Evolutionary conservation across 1,284 basidiomycete genomes (phyloP).

Genomic region (Sporisorium scitamineum): DNA sequence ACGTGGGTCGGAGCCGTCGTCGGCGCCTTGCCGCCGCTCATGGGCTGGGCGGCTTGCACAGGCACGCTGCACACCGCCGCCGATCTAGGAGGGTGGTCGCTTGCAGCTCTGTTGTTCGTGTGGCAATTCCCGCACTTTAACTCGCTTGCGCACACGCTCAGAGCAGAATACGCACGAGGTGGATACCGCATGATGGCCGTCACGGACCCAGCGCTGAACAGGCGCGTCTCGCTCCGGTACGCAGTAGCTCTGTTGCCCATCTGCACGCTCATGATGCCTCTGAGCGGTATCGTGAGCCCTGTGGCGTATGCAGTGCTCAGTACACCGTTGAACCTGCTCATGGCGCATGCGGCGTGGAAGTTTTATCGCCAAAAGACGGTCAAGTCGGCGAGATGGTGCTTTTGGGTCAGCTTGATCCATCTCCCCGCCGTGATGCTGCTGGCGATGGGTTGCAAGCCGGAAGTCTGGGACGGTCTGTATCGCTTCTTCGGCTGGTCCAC

Average conservation of each 20-base stretch:
- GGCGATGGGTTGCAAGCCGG: constrained; percentile 78
- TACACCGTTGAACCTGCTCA: constrained; percentile 80
- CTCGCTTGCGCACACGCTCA: constrained; percentile 86
- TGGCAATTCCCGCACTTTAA: constrained; percentile 99
- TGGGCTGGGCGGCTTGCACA: constrained; percentile 98
- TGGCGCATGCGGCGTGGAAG: constrained; percentile 79
- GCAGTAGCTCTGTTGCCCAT: constrained; percentile 82
- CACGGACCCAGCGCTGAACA: constrained; percentile 82
- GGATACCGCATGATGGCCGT: constrained; percentile 95
- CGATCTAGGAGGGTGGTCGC: constrained; percentile 62
- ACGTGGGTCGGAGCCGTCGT: constrained; percentile 96
- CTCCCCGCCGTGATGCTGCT: constrained; percentile 88
- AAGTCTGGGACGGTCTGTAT: constrained; percentile 58
- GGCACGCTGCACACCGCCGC: constrained; percentile 78
- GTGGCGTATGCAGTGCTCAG: constrained; percentile 81
- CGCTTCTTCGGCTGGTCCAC: constrained; percentile 35
- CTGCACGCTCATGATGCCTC: constrained; percentile 77
- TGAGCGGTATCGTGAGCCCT: constrained; percentile 68
- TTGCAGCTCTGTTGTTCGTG: constrained; percentile 76
- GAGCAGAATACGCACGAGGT: constrained; percentile 89
- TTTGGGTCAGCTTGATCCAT: constrained; percentile 87
- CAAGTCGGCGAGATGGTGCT: constrained; percentile 77
- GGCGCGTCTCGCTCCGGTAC: constrained; percentile 87
- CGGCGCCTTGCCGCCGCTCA: constrained; percentile 91
- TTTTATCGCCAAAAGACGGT: constrained; percentile 73